Evolutionary conservation across 2,329 filamentous ascomycete species (phyloP), one percentile per base, ranked within the genome.

Genomic region (Aphanoascus verrucosus): DNA sequence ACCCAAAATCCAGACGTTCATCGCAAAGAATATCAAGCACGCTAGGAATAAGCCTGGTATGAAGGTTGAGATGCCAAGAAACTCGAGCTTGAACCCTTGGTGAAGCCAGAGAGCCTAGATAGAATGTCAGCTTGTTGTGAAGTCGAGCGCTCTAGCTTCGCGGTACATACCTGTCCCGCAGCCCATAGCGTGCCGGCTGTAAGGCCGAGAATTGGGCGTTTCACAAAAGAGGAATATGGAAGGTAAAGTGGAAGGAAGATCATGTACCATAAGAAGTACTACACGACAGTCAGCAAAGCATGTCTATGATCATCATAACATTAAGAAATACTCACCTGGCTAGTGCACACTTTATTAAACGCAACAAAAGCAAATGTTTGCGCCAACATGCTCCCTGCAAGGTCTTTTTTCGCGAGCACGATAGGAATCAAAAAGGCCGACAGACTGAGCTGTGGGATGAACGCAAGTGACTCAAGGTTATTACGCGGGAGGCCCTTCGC

Each of bases 201-300:
- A 1, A 86, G 55, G 1, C 93, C 93, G 2, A 85, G 69, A 5
- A 64, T 63, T 0, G 80, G 80, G 1, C 71, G 75, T 3, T 67
- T 70, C 0, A 94, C 71, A 12, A 96, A 77, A 0, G 85, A 84
- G 0, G 90, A 96, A 37, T 72, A 72, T 0, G 91, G 89, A 0
- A 98, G 82, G 66, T 96, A 94, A 48, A 96, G 83, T 0, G 93
- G 93, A 2, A 97, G 75, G 61, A 98, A 87, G 59, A 96, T 81
- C 70, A 96, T 83, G 70, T 98, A 97, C 93, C 93, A 98, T 48
- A 98, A 79, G 69, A 98, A 98, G 68, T 98, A 98, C 88, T 95
- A 14, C 28, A 37, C 5, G n/a, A 11, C 17, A 3, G 12, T 31
- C 8, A 46, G 44, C 28, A 48, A 19, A 3, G 11, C 5, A 31